Percentiles rank a stretch among this genome's conserved stretches.
Conservation (phyloP, 75 land plant species). For the Sequoiadendron giganteum region DNA sequence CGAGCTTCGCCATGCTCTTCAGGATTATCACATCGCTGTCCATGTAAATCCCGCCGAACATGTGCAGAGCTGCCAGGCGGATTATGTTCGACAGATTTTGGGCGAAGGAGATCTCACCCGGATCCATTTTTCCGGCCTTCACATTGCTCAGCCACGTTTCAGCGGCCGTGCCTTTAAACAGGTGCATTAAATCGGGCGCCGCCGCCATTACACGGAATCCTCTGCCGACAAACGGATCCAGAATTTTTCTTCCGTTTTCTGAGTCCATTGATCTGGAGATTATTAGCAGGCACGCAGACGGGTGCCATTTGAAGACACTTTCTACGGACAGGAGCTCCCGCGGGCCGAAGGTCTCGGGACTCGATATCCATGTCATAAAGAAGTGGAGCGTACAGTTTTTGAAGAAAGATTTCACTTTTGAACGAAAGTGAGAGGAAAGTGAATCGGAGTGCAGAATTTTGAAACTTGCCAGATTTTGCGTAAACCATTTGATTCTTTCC, state of each 20-base stretch:
- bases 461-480: slow-evolving; percentile 8
- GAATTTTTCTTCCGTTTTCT: slow-evolving; percentile 22
- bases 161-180: slow-evolving; percentile 28
- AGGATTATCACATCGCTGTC: slow-evolving; percentile 25
- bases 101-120: slow-evolving; percentile 34
- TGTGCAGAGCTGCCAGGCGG: slow-evolving; percentile 23
- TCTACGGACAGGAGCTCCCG: slow-evolving; percentile 55
- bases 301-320: slow-evolving; percentile 65
- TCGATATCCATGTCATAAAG: slow-evolving; percentile 76
- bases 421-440: slow-evolving; percentile 18
- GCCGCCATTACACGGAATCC: slow-evolving; percentile 28
- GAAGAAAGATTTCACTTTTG: slow-evolving; percentile 38
- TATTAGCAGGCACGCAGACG: slow-evolving; percentile 51
- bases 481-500: slow-evolving; percentile 24
- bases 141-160: slow-evolving; percentile 31
- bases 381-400: slow-evolving; percentile 32
- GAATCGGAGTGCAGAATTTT: slow-evolving; percentile 24
- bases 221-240: slow-evolving; percentile 24
- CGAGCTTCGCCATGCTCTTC: slow-evolving; percentile 7
- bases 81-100: slow-evolving; percentile 43
- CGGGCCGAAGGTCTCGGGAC: slow-evolving; percentile 31
- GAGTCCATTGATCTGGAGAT: slow-evolving; percentile 63
- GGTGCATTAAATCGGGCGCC: slow-evolving; percentile 22
- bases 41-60: slow-evolving; percentile 23
- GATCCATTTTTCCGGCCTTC: slow-evolving; percentile 23